A percentile compares a stretch with the other conserved stretches of the same genome.
Evolutionary conservation across 2,329 filamentous ascomycete species (phyloP).

Genomic region (Pyrenochaeta sp.): DNA sequence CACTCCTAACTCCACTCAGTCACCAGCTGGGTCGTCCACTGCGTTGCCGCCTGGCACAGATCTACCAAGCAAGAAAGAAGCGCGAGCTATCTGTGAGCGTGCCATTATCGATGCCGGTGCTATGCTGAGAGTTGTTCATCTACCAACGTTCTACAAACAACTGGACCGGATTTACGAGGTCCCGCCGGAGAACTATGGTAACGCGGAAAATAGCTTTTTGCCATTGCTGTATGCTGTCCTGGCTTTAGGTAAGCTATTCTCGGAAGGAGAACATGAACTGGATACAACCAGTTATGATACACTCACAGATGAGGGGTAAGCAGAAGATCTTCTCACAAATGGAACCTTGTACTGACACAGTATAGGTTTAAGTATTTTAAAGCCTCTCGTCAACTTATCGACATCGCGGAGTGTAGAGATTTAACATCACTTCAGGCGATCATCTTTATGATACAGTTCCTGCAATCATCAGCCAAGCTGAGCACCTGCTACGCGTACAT

Average conservation of each 20-base stretch:
- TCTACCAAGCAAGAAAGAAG: conserved; percentile 71
- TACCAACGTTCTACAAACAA: conserved; percentile 79
- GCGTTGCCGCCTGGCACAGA: conserved; percentile 57
- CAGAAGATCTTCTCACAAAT: neutral
- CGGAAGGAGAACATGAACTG: conserved; percentile 49
- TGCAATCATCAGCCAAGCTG: conserved; percentile 61
- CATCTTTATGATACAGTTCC: conserved; percentile 62
- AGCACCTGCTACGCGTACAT: conserved; percentile 63
- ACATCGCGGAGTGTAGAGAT: conserved; percentile 63
- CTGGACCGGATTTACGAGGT: conserved; percentile 81
- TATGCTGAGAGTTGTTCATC: conserved; percentile 77
- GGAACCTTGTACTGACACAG: conserved; percentile 20
- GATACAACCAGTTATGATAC: conserved; percentile 55
- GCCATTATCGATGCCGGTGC: conserved; percentile 70
- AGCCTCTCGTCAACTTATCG: conserved; percentile 58
- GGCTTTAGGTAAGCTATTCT: conserved; percentile 58
- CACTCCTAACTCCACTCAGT: conserved; percentile 72
- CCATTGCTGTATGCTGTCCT: conserved; percentile 59
- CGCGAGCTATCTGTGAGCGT: conserved; percentile 65
- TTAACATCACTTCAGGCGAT: conserved; percentile 60
- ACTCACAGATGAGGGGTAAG: conserved; percentile 58
- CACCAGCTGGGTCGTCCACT: conserved; percentile 62
- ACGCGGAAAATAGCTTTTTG: conserved; percentile 57
- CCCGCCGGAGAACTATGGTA: conserved; percentile 58
- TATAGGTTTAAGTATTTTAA: conserved; percentile 59